Base-by-base conservation (phyloP, 257 asterid species). In the Solanum tacnaense region DNA sequence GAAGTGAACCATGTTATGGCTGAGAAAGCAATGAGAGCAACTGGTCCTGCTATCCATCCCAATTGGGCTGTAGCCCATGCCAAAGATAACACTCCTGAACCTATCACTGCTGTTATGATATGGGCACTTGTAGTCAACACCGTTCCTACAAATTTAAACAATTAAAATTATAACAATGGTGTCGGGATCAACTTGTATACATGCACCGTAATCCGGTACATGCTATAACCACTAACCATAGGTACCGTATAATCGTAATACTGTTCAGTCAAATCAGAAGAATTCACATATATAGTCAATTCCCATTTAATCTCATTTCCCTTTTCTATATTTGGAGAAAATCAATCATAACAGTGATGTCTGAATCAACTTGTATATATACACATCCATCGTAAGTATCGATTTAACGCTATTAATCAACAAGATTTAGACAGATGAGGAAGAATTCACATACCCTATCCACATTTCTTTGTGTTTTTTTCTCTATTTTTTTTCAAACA, bases 31-130 rank as follows among this genome's bases (percentile, higher is more conserved):
- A 84, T 0, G n/a, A 95, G 90, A 31, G 96, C 70, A 32, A 91
- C 18, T 25, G 96, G 92, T 35, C 98, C 98, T 6, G 95, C 95
- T 13, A 95, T 90, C 97, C 98, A 95, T 9, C 98, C 98, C 88
- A 94, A 88, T 75, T 94, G 96, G 3, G 97, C 94, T 1, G 92
- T 91, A 38, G 98, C 96, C 98, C 98, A 95, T 11, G 97, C 95
- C n/a, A 95, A 87, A 25, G 98, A 93, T 46, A 95, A 39, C 86
- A 95, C 98, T 1, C 98, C 98, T 23, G 98, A 95, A 38, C 98
- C 98, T 39, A 94, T 94, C 1, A 94, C 98, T 1, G 96, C 94
- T 0, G 98, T 94, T 88, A 93, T 88, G 29, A 94, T 95, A 86
- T 95, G 98, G 9, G 97, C 98, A 74, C 89, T 85, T 23, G 97